These are phyloP conservation scores for Teunomyces kruisii DNA, from an alignment of 805 yeast species.

Conservation along the genomic window DNA sequence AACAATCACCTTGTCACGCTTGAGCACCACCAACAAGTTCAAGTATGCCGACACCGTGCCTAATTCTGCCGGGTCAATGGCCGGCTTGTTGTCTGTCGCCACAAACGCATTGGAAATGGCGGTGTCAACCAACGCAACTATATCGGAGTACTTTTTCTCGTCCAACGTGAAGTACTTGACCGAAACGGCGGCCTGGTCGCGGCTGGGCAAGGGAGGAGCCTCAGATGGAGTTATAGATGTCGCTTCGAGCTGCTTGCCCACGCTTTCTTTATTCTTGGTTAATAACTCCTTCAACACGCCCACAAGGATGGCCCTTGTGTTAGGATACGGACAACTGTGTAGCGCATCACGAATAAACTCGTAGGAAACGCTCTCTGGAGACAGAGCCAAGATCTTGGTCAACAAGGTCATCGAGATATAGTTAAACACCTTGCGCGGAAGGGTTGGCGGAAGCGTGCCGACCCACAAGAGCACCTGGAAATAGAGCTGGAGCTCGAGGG, in stretches of 20 bases:
- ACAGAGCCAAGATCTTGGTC: conserved; percentile 58
- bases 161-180: conserved; percentile 43
- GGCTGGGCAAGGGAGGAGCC: conserved; percentile 19
- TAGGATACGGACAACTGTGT: conserved; percentile 61
- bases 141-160: conserved; percentile 38
- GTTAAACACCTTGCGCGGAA: conserved; percentile 27
- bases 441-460: conserved; percentile 1
- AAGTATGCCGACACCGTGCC: conserved; percentile 54
- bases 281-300: conserved; percentile 70
- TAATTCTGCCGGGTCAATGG: conserved; percentile 27
- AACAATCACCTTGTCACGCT: conserved; percentile 18
- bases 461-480: conserved; percentile 27
- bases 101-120: conserved; percentile 10
- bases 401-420: conserved; percentile 57
- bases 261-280: conserved; percentile 28
- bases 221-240: background rate
- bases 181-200: conserved; percentile 19
- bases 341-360: conserved; percentile 64
- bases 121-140: conserved; percentile 41
- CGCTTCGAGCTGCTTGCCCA: conserved; percentile 1
- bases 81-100: conserved; percentile 1
- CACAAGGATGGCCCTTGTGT: conserved; percentile 58
- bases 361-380: conserved; percentile 58
- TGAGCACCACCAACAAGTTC: conserved; percentile 47
- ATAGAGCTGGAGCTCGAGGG: conserved; percentile 26